Evolutionary conservation across 352 stramenopile genomes (phyloP).

Genomic region (Phytopythium aichiense): DNA sequence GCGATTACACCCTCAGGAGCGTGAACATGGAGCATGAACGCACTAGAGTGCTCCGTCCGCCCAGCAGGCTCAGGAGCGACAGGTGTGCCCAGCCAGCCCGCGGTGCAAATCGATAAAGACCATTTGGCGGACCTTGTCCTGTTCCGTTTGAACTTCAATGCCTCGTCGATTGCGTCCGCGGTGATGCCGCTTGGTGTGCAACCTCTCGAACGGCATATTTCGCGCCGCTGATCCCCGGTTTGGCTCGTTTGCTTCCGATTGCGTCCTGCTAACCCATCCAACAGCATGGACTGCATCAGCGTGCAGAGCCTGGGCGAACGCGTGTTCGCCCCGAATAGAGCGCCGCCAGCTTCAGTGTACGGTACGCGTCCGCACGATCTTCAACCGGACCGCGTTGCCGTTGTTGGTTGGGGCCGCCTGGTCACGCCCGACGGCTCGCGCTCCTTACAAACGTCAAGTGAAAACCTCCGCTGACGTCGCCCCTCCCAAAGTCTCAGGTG

Average conservation of each 20-base stretch:
- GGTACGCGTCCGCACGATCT: neutral
- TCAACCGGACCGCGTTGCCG: conserved; percentile 3
- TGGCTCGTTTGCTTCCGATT: neutral
- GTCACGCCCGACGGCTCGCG: neutral
- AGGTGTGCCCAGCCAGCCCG: neutral
- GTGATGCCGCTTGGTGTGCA: neutral
- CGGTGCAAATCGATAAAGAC: neutral
- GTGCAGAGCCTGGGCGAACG: neutral
- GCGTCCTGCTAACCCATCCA: neutral
- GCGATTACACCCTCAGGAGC: neutral
- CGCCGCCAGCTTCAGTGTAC: neutral
- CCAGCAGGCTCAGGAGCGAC: neutral
- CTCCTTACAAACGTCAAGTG: neutral
- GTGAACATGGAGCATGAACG: neutral
- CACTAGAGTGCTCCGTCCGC: neutral
- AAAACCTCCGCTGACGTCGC: neutral
- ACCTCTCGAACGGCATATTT: neutral
- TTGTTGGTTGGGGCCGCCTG: neutral
- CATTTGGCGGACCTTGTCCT: neutral
- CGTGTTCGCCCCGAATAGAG: neutral
- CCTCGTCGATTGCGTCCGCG: neutral
- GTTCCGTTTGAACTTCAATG: neutral
- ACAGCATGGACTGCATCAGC: neutral
- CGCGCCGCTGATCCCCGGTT: neutral
- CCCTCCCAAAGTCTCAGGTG: neutral